phyloP scores from a whole-genome alignment of 139 green algal genomes.

The Yamagishiella unicocca region DNA sequence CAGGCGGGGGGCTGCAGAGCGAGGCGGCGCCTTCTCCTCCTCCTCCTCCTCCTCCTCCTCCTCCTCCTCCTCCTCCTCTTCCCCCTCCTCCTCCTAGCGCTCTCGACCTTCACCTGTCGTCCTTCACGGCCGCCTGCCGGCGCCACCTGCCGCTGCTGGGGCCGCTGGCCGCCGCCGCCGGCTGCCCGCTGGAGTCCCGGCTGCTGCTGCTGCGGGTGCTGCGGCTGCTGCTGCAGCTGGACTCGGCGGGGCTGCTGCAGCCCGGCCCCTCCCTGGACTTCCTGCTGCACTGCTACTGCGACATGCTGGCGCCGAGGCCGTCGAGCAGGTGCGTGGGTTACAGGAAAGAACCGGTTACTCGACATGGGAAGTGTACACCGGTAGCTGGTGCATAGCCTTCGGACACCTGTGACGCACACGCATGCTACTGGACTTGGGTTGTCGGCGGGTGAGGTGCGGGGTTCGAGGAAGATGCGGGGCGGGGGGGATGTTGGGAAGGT shows the following conservation, averaged over 20 bases:
- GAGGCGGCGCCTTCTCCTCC: background rate
- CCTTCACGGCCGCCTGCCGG: constrained; percentile 27
- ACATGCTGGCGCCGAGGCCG: background rate
- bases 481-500: too few relatives aligned
- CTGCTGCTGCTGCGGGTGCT: constrained; percentile 31
- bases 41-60: constrained; percentile 1
- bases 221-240: constrained; percentile 36
- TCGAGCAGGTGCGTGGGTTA: constrained; percentile 1
- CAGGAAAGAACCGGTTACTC: too few relatives aligned
- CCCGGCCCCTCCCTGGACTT: constrained; percentile 2
- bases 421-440: too few relatives aligned
- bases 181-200: background rate
- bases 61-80: too few relatives aligned
- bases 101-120: constrained; percentile 19
- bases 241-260: constrained; percentile 13
- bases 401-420: too few relatives aligned
- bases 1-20: background rate
- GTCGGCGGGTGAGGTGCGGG: too few relatives aligned
- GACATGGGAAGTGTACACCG: too few relatives aligned
- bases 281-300: constrained; percentile 7
- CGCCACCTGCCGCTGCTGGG: constrained; percentile 25
- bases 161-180: background rate
- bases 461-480: too few relatives aligned
- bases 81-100: too few relatives aligned
- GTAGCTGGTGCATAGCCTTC: background rate